A percentile compares a stretch with the other conserved stretches of the same genome.
Conservation (phyloP, 345 rosid genomes). For the Alliaria petiolata region DNA sequence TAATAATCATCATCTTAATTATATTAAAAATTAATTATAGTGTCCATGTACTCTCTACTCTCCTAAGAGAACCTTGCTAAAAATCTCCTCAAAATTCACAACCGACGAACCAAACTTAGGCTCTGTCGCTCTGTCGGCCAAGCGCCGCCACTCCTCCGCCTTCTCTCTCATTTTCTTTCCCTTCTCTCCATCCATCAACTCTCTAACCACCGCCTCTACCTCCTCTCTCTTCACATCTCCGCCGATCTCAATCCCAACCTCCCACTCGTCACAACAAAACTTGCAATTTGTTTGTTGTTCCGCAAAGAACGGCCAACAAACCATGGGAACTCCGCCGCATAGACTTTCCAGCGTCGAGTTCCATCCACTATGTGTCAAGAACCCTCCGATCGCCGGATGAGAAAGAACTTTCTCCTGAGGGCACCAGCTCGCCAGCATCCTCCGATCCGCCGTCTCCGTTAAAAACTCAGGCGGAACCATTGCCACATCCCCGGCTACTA, state of each 20-base stretch:
- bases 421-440: conserved; percentile 50
- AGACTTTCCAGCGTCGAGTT: conserved; percentile 57
- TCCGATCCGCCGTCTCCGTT: conserved; percentile 35
- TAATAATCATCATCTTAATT: no score
- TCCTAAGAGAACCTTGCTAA: conserved; percentile 30
- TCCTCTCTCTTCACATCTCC: conserved; percentile 46
- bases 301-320: conserved; percentile 60
- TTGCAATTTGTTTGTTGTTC: conserved; percentile 61
- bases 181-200: conserved; percentile 47
- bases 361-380: conserved; percentile 65
- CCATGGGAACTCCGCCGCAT: conserved; percentile 44
- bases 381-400: conserved; percentile 50
- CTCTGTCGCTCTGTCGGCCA: conserved; percentile 24
- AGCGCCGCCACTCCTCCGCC: conserved; percentile 38
- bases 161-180: conserved; percentile 48
- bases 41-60: neutral
- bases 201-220: conserved; percentile 46
- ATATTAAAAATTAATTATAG: neutral
- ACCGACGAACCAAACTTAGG: conserved; percentile 36
- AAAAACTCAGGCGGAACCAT: conserved; percentile 40
- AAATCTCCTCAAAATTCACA: conserved; percentile 28
- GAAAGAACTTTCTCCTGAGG: conserved; percentile 50
- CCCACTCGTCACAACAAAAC: conserved; percentile 47
- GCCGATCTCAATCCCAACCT: conserved; percentile 54
- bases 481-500: conserved; percentile 40